Evolutionary conservation across 2,329 filamentous ascomycete genomes (phyloP).

Genomic region (Neoarthrinium moseri): DNA sequence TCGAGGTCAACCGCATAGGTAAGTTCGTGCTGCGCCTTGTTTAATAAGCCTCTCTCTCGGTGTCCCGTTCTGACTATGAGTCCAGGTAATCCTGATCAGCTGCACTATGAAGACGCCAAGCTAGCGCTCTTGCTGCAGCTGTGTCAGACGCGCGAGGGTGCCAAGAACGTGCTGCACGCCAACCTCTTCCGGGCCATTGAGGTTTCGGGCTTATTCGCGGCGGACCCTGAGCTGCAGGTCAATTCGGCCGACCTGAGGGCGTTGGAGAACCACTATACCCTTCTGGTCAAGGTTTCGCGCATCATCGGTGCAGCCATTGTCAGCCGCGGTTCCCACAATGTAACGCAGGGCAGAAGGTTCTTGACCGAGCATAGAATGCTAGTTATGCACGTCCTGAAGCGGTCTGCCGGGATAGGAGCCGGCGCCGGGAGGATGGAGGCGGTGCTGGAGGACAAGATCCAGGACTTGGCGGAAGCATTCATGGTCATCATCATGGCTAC

Average conservation of each 20-base stretch:
- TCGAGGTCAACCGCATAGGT: conserved; percentile 56
- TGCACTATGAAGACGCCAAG: conserved; percentile 65
- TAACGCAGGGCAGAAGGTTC: conserved; percentile 77
- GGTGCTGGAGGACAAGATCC: conserved; percentile 59
- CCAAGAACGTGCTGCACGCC: conserved; percentile 82
- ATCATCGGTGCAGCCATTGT: conserved; percentile 82
- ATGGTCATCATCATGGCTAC: conserved; percentile 81
- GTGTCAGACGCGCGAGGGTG: conserved; percentile 80
- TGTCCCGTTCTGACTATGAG: conserved; percentile 15
- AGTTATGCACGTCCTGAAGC: conserved; percentile 87
- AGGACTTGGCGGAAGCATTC: conserved; percentile 80
- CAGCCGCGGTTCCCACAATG: conserved; percentile 78
- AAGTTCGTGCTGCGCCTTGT: conserved; percentile 33
- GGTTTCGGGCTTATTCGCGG: conserved; percentile 79
- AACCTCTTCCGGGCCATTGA: conserved; percentile 82
- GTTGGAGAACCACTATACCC: conserved; percentile 77
- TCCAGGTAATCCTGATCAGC: conserved; percentile 39
- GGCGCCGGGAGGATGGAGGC: conserved; percentile 34
- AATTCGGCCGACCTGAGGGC: conserved; percentile 68
- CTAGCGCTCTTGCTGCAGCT: conserved; percentile 82
- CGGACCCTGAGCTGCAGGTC: conserved; percentile 89
- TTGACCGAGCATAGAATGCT: conserved; percentile 78
- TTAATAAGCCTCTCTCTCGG: conserved; percentile 18
- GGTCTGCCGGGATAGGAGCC: conserved; percentile 74
- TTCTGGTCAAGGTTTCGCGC: conserved; percentile 77